A percentile compares a stretch with the other conserved stretches of the same genome.
These are phyloP conservation scores for Theileria orientalis DNA, from an alignment of 169 alveolate genomes.

Conservation along the genomic window DNA sequence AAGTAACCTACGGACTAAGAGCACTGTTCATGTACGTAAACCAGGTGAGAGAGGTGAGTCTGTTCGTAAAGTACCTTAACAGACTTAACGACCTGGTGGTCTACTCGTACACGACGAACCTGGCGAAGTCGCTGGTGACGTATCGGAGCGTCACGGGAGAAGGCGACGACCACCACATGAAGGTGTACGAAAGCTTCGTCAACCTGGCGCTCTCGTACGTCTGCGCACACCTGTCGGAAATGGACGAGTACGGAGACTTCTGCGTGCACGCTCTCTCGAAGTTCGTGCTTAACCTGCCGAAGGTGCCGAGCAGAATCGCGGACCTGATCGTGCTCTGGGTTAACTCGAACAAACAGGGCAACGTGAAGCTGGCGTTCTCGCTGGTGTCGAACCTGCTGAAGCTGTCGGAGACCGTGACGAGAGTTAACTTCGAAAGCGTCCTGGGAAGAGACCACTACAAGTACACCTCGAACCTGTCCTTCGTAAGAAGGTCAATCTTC, in stretches of 20 bases:
- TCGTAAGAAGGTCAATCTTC: constrained; percentile 20
- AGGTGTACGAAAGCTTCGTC: not conserved
- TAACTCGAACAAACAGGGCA: not conserved
- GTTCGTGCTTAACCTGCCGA: constrained; percentile 45
- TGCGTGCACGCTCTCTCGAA: constrained; percentile 33
- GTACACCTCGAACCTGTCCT: not conserved
- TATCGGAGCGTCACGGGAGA: too few species aligned
- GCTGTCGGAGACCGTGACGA: constrained; percentile 11
- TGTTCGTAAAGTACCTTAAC: not conserved
- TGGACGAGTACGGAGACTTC: constrained; percentile 22
- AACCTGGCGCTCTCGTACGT: constrained; percentile 3
- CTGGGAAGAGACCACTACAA: not conserved
- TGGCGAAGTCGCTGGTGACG: not conserved
- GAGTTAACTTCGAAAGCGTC: not conserved
- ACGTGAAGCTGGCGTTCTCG: constrained; percentile 45
- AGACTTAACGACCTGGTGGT: not conserved
- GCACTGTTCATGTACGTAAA: not conserved
- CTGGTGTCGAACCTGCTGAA: constrained; percentile 52
- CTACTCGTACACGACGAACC: not conserved
- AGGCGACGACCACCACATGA: not conserved
- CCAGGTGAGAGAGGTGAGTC: not conserved
- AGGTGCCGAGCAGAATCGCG: constrained; percentile 26
- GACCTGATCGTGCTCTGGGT: constrained; percentile 36
- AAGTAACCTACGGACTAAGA: not conserved
- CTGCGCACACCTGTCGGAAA: not conserved